Conservation (phyloP, 2,329 filamentous ascomycete species). For the Ophiostoma sp. region DNA sequence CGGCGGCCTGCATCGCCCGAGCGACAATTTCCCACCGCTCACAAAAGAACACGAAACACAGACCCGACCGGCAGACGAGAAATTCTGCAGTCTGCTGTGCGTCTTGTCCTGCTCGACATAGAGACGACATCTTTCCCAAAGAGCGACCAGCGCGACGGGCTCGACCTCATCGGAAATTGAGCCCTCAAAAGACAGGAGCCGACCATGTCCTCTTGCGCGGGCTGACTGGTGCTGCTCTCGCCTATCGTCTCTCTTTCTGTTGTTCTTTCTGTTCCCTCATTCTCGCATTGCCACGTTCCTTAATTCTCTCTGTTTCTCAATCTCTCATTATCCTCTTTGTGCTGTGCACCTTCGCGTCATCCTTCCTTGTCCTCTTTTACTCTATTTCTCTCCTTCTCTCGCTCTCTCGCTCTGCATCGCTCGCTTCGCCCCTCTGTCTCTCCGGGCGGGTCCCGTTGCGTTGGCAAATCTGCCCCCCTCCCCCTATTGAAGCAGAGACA, state of each 20-base stretch:
- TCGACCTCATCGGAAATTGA: background rate
- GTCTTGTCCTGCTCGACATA: background rate
- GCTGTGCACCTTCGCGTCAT: slow-evolving; percentile 10
- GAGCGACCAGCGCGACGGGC: background rate
- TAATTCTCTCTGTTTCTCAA: background rate
- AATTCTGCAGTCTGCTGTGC: background rate
- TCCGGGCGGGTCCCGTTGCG: slow-evolving; percentile 26
- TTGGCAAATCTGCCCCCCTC: slow-evolving; percentile 21
- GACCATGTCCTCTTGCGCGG: slow-evolving; percentile 22
- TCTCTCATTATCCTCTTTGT: background rate
- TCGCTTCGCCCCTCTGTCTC: slow-evolving; percentile 19
- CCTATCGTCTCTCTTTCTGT: background rate
- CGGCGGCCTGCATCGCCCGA: slow-evolving; percentile 17
- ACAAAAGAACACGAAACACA: slow-evolving; percentile 23
- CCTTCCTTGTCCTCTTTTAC: background rate
- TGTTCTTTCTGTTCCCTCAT: background rate
- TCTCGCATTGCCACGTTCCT: slow-evolving; percentile 12
- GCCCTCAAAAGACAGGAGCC: background rate
- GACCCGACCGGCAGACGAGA: background rate
- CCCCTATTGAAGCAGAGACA: slow-evolving; percentile 7
- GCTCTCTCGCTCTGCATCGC: slow-evolving; percentile 18
- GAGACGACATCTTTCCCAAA: background rate
- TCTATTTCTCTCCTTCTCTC: background rate
- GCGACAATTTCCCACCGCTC: slow-evolving; percentile 24
- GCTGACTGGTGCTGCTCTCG: slow-evolving; percentile 13